phyloP scores from a whole-genome alignment of 2,329 filamentous ascomycete species.

The Aspergillus sp. region DNA sequence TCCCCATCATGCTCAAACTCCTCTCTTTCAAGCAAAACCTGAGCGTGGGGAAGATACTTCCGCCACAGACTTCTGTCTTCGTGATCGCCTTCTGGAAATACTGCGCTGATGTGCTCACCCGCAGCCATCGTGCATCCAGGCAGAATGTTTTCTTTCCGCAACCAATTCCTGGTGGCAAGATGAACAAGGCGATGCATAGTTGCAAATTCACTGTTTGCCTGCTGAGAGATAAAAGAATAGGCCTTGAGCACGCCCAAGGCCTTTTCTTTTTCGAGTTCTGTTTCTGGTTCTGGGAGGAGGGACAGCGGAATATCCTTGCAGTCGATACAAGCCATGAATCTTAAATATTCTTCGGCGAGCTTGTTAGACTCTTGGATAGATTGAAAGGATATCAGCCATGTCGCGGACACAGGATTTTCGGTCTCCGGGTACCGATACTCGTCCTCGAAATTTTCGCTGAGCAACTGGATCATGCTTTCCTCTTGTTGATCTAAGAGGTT shows the following conservation, averaged over 20 bases:
- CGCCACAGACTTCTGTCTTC: constrained; percentile 18
- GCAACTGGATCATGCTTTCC: background rate
- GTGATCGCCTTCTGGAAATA: constrained; percentile 14
- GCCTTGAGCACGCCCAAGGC: constrained; percentile 24
- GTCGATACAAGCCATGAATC: constrained; percentile 31
- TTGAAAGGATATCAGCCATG: constrained; percentile 13
- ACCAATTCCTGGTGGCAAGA: constrained; percentile 29
- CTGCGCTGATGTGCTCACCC: background rate
- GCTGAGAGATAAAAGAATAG: constrained; percentile 20
- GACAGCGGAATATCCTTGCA: constrained; percentile 26
- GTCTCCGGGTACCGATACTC: background rate
- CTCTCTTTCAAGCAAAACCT: background rate
- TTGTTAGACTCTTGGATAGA: constrained; percentile 12
- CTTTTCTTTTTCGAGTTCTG: constrained; percentile 2
- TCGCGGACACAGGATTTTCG: constrained; percentile 8
- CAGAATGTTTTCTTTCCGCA: constrained; percentile 12
- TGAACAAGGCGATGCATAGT: constrained; percentile 34
- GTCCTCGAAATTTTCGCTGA: constrained; percentile 12
- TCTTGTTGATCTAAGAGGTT: constrained; percentile 7
- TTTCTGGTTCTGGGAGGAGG: constrained; percentile 18
- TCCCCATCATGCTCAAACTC: background rate
- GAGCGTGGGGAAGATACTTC: background rate
- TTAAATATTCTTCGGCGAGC: constrained; percentile 17
- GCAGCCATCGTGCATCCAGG: background rate
- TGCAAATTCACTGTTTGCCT: background rate